Evolutionary conservation across 345 rosid species (phyloP).

Genomic region (Citrus trifoliata): DNA sequence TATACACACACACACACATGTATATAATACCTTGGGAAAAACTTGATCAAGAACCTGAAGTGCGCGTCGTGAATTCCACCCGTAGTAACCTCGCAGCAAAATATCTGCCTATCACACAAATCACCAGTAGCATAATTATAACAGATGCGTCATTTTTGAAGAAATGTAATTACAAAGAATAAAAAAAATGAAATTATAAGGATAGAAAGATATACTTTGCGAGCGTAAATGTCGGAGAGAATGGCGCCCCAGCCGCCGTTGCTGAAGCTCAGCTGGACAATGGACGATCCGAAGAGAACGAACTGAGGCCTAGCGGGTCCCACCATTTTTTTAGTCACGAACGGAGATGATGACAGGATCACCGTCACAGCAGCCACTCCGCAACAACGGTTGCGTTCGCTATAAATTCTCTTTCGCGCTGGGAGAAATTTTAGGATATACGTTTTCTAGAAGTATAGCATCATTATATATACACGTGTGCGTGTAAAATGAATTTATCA

Average conservation of each 20-base stretch:
- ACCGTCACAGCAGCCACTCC: neutral
- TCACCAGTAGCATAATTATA: neutral
- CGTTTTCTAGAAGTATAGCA: too few relatives aligned
- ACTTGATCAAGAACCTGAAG: slow-evolving; percentile 72
- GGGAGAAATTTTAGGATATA: too few relatives aligned
- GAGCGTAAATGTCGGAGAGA: slow-evolving; percentile 85
- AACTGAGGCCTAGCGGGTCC: slow-evolving; percentile 88
- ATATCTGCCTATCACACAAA: slow-evolving; percentile 67
- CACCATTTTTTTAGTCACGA: slow-evolving; percentile 40
- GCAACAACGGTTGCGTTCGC: neutral
- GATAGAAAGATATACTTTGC: slow-evolving; percentile 48
- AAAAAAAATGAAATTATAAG: too few relatives aligned
- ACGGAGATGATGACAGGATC: neutral
- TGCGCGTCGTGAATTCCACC: slow-evolving; percentile 95
- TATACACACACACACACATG: too few relatives aligned
- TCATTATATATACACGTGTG: too few relatives aligned
- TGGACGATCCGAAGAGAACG: slow-evolving; percentile 95
- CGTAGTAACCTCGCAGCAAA: slow-evolving; percentile 76
- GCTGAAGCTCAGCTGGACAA: slow-evolving; percentile 88
- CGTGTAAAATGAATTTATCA: too few relatives aligned
- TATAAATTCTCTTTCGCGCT: too few relatives aligned
- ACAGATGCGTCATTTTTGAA: neutral
- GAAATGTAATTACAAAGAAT: too few relatives aligned
- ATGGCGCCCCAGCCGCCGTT: slow-evolving; percentile 95
- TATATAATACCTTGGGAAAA: slow-evolving; percentile 69